A percentile compares a stretch with the other conserved stretches of the same genome.
Evolutionary conservation across 2,329 filamentous ascomycete genomes (phyloP).

Genomic region (Aspergillus persii): DNA sequence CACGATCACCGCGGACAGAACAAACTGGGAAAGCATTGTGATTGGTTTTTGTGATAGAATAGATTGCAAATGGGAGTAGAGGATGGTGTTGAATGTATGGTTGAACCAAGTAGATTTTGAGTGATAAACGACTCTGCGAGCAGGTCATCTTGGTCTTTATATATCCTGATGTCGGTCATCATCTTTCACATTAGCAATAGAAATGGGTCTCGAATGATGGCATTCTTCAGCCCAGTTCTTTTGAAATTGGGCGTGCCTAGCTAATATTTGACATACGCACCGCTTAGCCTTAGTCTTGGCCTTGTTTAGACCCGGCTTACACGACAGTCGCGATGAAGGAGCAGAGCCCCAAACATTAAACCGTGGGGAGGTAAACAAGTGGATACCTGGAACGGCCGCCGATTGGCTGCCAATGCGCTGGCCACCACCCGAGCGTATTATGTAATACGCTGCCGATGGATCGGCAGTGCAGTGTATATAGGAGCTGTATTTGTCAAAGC

Average conservation of each 20-base stretch:
- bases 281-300: slow-evolving; percentile 9
- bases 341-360: neutral
- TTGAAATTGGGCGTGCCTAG: neutral
- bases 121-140: slow-evolving; percentile 4
- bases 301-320: neutral
- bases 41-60: neutral
- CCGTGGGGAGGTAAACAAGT: neutral
- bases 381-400: neutral
- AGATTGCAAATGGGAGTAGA: neutral
- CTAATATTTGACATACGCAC: slow-evolving; percentile 10
- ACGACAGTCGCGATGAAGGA: neutral
- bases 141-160: neutral
- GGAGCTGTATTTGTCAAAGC: no score
- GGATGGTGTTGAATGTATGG: neutral
- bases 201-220: slow-evolving; percentile 4
- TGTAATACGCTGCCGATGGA: slow-evolving; percentile 14
- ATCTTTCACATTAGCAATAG: neutral
- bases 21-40: slow-evolving; percentile 9
- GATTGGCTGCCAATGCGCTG: neutral
- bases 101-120: neutral
- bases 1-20: slow-evolving; percentile 5
- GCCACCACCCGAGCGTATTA: slow-evolving; percentile 13
- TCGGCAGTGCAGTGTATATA: no score
- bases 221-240: neutral
- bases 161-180: neutral